Evolutionary conservation across 2,329 filamentous ascomycete species (phyloP).

Genomic region (Nemania sp.): DNA sequence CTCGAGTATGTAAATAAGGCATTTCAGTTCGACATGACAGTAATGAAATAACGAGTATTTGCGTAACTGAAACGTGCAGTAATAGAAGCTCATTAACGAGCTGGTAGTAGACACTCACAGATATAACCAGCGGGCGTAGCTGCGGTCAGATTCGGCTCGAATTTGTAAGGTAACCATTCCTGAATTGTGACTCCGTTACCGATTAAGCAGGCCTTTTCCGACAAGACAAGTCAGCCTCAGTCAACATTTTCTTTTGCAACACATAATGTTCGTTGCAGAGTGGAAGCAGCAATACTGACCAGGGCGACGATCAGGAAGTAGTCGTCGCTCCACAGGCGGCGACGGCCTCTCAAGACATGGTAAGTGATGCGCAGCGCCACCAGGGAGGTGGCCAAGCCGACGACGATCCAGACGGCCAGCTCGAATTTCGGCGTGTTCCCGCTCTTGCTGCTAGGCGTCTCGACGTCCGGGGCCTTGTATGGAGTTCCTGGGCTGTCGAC

Average conservation of each 20-base stretch:
- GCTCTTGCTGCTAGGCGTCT: conserved; percentile 5
- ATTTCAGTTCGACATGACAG: not conserved
- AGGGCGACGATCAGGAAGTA: conserved; percentile 25
- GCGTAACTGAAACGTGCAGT: not conserved
- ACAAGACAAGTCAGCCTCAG: not conserved
- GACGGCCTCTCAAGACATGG: conserved; percentile 23
- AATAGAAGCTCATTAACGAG: not conserved
- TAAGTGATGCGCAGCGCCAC: conserved; percentile 21
- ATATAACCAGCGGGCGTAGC: not conserved
- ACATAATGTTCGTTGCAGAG: not conserved
- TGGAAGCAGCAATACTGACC: conserved; percentile 10
- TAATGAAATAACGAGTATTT: not conserved
- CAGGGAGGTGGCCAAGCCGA: conserved; percentile 14
- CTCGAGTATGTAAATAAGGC: not conserved
- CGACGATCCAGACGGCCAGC: conserved; percentile 5
- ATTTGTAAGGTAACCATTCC: conserved; percentile 23
- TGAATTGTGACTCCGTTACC: conserved; percentile 17
- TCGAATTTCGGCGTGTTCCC: conserved; percentile 9
- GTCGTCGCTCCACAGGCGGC: conserved; percentile 23
- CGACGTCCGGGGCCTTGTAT: conserved; percentile 20
- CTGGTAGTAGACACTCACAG: conserved; percentile 11
- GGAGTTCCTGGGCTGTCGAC: no score
- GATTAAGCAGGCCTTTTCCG: conserved; percentile 18
- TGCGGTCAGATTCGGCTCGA: conserved; percentile 20
- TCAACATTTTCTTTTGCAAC: not conserved